phyloP scores from a whole-genome alignment of 345 rosid species.

The Corchorus olitorius region DNA sequence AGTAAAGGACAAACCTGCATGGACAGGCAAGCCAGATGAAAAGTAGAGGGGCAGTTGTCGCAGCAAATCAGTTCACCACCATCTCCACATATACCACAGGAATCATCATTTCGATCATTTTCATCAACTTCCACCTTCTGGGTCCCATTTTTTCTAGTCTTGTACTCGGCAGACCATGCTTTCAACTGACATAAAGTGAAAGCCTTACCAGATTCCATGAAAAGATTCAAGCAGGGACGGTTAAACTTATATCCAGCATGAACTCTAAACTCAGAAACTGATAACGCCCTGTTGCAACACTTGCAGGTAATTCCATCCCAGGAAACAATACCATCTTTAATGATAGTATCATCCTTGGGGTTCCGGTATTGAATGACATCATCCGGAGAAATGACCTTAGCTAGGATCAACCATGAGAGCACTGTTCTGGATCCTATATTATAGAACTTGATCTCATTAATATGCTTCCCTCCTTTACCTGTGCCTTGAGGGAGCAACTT shows the following conservation, averaged over 20 bases:
- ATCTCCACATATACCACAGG: conserved; percentile 93
- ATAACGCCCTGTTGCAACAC: conserved; percentile 67
- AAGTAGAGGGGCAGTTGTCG: conserved; percentile 92
- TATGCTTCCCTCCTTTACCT: conserved; percentile 47
- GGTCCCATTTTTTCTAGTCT: conserved; percentile 54
- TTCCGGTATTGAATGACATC: conserved; percentile 80
- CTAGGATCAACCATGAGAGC: conserved; percentile 71
- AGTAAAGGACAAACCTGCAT: conserved; percentile 58
- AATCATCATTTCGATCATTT: conserved; percentile 89
- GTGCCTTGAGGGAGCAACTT: conserved; percentile 63
- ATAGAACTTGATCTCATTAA: conserved; percentile 47
- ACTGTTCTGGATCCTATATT: conserved; percentile 62
- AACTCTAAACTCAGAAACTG: conserved; percentile 71
- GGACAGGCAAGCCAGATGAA: conserved; percentile 81
- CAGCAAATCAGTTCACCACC: conserved; percentile 95
- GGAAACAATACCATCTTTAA: conserved; percentile 75
- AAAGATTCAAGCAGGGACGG: conserved; percentile 80
- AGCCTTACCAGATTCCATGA: conserved; percentile 82
- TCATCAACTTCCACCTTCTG: conserved; percentile 51
- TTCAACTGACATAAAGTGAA: conserved; percentile 74
- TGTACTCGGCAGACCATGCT: conserved; percentile 92
- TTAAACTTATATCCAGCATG: conserved; percentile 76
- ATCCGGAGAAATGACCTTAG: conserved; percentile 56
- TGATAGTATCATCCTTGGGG: conserved; percentile 56
- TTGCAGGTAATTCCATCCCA: conserved; percentile 73